Conservation (phyloP, 495 filamentous ascomycete genomes). For the Daldinia caldariorum region DNA sequence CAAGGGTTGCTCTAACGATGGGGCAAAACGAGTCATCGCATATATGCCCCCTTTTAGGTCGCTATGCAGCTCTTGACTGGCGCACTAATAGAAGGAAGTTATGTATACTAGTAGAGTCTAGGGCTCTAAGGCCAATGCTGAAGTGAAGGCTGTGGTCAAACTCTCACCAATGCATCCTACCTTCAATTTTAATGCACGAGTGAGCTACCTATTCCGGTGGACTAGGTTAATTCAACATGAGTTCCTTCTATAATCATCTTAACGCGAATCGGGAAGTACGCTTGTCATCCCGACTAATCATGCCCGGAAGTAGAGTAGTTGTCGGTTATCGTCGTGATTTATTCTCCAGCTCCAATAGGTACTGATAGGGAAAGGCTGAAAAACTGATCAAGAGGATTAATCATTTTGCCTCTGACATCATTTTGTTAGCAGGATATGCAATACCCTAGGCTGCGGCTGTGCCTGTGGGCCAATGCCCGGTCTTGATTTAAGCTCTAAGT, state of each 20-base stretch:
- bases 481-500: neutral
- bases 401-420: constrained; percentile 42
- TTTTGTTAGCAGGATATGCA: constrained; percentile 27
- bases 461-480: constrained; percentile 12
- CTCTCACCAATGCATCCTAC: constrained; percentile 19
- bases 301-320: constrained; percentile 14
- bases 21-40: neutral
- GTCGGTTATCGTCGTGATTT: constrained; percentile 13
- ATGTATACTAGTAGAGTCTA: constrained; percentile 5
- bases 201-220: constrained; percentile 30
- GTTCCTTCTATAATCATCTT: constrained; percentile 24
- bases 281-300: constrained; percentile 30
- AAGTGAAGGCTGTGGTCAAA: constrained; percentile 12
- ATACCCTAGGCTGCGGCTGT: constrained; percentile 30
- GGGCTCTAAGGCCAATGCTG: constrained; percentile 8
- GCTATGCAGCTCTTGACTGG: constrained; percentile 21
- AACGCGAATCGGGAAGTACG: constrained; percentile 31
- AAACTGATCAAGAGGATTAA: constrained; percentile 25
- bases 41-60: constrained; percentile 14
- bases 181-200: constrained; percentile 13
- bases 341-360: constrained; percentile 7
- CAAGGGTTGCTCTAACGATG: constrained; percentile 10
- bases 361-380: constrained; percentile 19
- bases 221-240: constrained; percentile 28
- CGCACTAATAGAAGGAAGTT: constrained; percentile 3